Percentiles rank a stretch among this genome's conserved stretches.
phyloP scores from a whole-genome alignment of 2,329 filamentous ascomycete species.

The Fusarium guadeloupense region DNA sequence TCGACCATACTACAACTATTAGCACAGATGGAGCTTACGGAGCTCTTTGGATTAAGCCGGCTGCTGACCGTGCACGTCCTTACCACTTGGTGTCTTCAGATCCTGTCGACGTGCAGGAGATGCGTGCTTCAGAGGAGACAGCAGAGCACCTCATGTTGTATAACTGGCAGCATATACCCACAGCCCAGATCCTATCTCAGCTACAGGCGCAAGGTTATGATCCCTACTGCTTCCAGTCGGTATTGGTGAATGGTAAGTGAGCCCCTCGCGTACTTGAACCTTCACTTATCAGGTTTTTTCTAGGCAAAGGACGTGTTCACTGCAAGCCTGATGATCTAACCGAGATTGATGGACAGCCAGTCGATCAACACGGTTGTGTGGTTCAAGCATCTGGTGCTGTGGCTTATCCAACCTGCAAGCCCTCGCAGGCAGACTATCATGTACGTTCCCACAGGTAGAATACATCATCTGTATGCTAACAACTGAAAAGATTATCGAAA shows the following conservation, averaged over 20 bases:
- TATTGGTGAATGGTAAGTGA: not conserved
- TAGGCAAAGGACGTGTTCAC: conserved; percentile 7
- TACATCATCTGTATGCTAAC: no score
- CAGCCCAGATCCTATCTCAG: conserved; percentile 4
- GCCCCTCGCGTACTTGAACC: no score
- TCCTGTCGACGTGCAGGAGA: not conserved
- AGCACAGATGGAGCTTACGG: conserved; percentile 1
- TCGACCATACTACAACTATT: no score
- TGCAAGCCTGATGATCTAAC: not conserved
- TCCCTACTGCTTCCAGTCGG: conserved; percentile 8
- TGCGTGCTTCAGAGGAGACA: not conserved
- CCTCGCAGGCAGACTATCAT: conserved; percentile 1
- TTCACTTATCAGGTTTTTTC: not conserved
- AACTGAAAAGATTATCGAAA: not conserved
- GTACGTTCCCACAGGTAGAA: not conserved
- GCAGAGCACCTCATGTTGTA: conserved; percentile 1
- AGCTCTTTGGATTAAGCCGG: not conserved
- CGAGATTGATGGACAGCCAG: not conserved
- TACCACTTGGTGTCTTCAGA: conserved; percentile 1
- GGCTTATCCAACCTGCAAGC: not conserved
- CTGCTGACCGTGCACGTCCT: not conserved
- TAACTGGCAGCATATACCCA: conserved; percentile 10
- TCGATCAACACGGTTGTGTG: conserved; percentile 6
- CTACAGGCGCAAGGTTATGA: conserved; percentile 7
- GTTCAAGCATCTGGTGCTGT: not conserved